Evolutionary conservation across 2,329 filamentous ascomycete genomes (phyloP).

Genomic region (Penicillium digitatum): DNA sequence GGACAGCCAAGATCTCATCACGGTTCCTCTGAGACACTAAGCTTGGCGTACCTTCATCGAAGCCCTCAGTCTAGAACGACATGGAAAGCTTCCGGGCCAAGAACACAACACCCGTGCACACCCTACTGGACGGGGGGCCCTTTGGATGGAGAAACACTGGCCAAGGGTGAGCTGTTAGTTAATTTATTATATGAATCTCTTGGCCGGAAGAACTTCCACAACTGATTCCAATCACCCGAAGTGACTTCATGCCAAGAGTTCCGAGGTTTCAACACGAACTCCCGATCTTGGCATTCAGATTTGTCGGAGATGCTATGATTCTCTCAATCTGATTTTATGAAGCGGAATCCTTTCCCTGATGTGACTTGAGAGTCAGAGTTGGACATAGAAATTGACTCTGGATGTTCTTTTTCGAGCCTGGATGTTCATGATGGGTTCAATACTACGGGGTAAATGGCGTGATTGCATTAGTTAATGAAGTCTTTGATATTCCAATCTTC

Average conservation of each 20-base stretch:
- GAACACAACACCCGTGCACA: neutral
- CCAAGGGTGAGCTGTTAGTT: neutral
- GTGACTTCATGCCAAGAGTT: conserved; percentile 8
- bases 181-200: neutral
- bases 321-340: conserved; percentile 4
- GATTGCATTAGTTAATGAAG: neutral
- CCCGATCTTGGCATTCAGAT: conserved; percentile 9
- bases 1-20: neutral
- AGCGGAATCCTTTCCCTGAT: neutral
- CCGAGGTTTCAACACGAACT: conserved; percentile 6
- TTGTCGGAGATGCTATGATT: conserved; percentile 6
- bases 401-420: neutral
- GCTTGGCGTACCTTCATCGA: conserved; percentile 9
- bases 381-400: neutral
- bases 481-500: neutral
- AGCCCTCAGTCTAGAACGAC: neutral
- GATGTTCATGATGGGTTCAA: neutral
- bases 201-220: conserved; percentile 9
- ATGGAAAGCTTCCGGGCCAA: neutral
- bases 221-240: conserved; percentile 1
- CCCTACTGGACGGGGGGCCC: neutral
- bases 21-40: neutral
- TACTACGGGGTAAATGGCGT: neutral
- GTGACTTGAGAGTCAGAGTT: neutral
- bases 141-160: neutral